Evolutionary conservation across 306 rosid genomes (phyloP).

Genomic region (Corylus heterophylla): DNA sequence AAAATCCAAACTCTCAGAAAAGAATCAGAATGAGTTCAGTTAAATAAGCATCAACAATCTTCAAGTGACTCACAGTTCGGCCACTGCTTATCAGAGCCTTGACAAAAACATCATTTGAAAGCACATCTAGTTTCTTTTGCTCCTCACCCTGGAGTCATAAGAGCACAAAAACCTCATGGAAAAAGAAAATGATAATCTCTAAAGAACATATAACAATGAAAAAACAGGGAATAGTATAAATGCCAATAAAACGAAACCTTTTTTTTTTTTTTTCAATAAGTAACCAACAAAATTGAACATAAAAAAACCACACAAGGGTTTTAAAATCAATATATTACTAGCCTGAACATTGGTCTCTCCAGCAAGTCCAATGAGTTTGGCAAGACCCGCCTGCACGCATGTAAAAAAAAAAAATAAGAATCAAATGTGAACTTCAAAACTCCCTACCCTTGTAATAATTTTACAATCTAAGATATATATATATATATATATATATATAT

Average conservation of each 20-base stretch:
- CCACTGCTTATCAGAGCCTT: constrained; percentile 96
- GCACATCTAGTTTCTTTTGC: constrained; percentile 96
- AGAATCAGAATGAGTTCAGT: constrained; percentile 10
- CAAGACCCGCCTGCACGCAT: constrained; percentile 82
- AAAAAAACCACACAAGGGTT: neutral
- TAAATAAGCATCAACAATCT: constrained; percentile 19
- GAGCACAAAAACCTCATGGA: constrained; percentile 7
- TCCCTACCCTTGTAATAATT: neutral
- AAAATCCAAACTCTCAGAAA: constrained; percentile 30
- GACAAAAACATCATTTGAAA: constrained; percentile 88
- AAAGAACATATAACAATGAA: neutral
- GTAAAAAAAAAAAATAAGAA: neutral
- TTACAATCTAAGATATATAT: too few species aligned
- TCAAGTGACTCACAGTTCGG: constrained; percentile 67
- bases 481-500: too few species aligned
- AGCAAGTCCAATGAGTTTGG: constrained; percentile 97
- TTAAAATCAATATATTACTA: constrained; percentile 12
- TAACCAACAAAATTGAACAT: neutral
- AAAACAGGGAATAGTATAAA: neutral
- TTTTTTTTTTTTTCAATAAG: too few species aligned
- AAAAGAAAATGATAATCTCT: neutral
- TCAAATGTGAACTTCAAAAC: neutral
- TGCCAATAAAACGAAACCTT: neutral
- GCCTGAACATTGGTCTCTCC: constrained; percentile 99
- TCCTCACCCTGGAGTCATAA: constrained; percentile 81